Evolutionary conservation across 208 protist genomes (phyloP).

Genomic region (Angomonas ambiguus): DNA sequence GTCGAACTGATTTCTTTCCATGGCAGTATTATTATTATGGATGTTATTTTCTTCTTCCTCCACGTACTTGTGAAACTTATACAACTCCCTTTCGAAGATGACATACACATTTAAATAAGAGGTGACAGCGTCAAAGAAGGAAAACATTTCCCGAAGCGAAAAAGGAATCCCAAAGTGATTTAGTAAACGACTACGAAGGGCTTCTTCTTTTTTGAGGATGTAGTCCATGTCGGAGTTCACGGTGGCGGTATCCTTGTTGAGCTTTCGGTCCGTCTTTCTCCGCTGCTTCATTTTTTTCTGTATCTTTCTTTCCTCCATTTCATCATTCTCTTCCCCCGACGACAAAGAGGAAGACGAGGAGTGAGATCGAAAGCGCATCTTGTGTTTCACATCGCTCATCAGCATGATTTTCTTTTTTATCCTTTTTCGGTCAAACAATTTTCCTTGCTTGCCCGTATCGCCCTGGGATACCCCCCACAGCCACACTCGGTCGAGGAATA

Average conservation of each 20-base stretch:
- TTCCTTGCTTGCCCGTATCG: neutral
- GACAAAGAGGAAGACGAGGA: neutral
- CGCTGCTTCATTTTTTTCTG: neutral
- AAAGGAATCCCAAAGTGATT: constrained; percentile 25
- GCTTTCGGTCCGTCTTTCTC: neutral
- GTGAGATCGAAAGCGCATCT: neutral
- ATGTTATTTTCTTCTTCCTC: constrained; percentile 1
- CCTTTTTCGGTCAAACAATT: constrained; percentile 5
- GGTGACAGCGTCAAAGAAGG: constrained; percentile 52
- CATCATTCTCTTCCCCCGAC: neutral
- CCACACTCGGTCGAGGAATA: constrained; percentile 45
- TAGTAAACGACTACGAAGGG: neutral
- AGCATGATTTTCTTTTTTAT: neutral
- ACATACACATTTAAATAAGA: constrained; percentile 39
- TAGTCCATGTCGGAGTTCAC: constrained; percentile 3
- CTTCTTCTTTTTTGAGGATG: constrained; percentile 10
- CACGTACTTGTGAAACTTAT: neutral
- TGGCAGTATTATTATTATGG: neutral
- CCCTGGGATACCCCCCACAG: constrained; percentile 42
- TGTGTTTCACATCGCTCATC: neutral
- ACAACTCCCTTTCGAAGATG: constrained; percentile 21
- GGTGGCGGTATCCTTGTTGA: neutral
- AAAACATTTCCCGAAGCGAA: constrained; percentile 31
- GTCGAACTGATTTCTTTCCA: neutral
- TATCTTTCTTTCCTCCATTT: neutral